Percentiles rank a stretch among this genome's conserved stretches.
Conservation (phyloP, 441 rosid species). For the Gossypium aridum region DNA sequence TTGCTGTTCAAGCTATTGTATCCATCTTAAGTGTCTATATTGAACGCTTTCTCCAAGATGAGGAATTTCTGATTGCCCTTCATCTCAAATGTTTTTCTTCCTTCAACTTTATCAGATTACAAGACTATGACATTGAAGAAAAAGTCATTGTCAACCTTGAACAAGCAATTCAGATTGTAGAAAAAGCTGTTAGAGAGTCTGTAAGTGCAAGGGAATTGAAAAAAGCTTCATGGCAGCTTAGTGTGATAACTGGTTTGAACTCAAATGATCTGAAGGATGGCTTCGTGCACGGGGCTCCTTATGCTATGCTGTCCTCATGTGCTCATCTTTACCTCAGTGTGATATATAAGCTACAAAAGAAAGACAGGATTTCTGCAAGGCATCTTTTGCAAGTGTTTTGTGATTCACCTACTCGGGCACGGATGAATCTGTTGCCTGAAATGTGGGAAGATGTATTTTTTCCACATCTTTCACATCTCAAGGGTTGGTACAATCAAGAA, state of each 20-base stretch:
- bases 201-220: constrained; percentile 39
- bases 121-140: constrained; percentile 22
- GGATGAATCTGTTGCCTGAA: constrained; percentile 42
- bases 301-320: constrained; percentile 47
- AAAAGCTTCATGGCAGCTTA: constrained; percentile 49
- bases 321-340: constrained; percentile 57
- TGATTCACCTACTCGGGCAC: constrained; percentile 47
- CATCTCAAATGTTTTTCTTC: constrained; percentile 39
- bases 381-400: constrained; percentile 58
- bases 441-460: constrained; percentile 53
- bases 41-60: constrained; percentile 35
- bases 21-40: constrained; percentile 47
- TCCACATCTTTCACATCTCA: constrained; percentile 63
- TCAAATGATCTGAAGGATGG: constrained; percentile 36
- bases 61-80: constrained; percentile 31
- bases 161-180: constrained; percentile 42
- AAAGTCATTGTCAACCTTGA: constrained; percentile 43
- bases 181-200: constrained; percentile 33
- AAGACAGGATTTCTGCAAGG: constrained; percentile 50
- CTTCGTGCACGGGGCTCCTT: constrained; percentile 36
- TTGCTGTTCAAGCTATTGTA: constrained; percentile 46
- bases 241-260: constrained; percentile 43
- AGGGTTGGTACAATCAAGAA: constrained; percentile 51
- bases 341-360: constrained; percentile 48
- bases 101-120: constrained; percentile 21